These are phyloP conservation scores for Pseudogymnoascus sp. DNA, from an alignment of 2,329 filamentous ascomycete species.

Conservation along the genomic window DNA sequence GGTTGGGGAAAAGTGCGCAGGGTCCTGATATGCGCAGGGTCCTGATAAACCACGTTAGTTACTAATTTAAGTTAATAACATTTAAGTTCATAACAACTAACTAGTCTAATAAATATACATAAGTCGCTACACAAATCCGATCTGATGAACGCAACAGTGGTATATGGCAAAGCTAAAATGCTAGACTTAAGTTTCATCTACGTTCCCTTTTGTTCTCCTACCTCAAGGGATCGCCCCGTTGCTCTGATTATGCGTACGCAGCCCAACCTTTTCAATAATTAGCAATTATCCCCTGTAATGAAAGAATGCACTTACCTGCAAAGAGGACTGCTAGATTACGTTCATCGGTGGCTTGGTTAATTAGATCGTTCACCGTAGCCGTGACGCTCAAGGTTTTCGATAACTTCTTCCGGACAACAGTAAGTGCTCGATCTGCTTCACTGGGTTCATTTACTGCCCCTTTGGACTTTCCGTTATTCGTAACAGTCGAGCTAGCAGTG, in stretches of 20 bases:
- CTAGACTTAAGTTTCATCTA: neutral
- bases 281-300: constrained; percentile 8
- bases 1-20: no score
- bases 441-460: constrained; percentile 50
- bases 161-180: constrained; percentile 7
- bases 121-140: neutral
- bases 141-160: neutral
- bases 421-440: constrained; percentile 86
- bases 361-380: constrained; percentile 93
- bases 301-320: constrained; percentile 37
- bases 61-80: no score
- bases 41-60: no score
- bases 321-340: constrained; percentile 86
- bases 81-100: neutral
- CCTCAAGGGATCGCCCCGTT: neutral
- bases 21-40: no score
- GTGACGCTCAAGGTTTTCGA: constrained; percentile 89
- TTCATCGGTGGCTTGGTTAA: constrained; percentile 92
- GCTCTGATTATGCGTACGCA: constrained; percentile 35
- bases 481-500: constrained; percentile 23
- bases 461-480: constrained; percentile 26
- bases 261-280: constrained; percentile 38
- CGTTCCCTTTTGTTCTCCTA: neutral
- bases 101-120: neutral
- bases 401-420: constrained; percentile 92